Conservation (phyloP, 371 early-diverging fungal genomes). For the Parasitella parasitica region DNA sequence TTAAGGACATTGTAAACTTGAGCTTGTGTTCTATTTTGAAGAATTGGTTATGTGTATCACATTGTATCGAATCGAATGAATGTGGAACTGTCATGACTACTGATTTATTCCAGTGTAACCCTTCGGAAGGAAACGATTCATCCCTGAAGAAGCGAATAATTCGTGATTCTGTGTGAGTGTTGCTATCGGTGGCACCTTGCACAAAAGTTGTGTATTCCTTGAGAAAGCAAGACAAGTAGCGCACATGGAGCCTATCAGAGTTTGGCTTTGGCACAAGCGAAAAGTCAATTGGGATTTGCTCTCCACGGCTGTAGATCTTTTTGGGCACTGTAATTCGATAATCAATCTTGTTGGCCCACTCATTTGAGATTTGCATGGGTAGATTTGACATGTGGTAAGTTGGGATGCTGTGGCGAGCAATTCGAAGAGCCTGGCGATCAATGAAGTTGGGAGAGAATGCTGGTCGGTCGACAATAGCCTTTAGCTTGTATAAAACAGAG, state of each 20-base stretch:
- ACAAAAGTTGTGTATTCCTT: slow-evolving; percentile 40
- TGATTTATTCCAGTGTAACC: slow-evolving; percentile 25
- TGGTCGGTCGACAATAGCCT: slow-evolving; percentile 40
- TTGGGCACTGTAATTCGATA: slow-evolving; percentile 29
- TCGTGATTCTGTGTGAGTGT: slow-evolving; percentile 27
- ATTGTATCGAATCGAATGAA: slow-evolving; percentile 25
- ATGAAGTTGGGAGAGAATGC: slow-evolving; percentile 29
- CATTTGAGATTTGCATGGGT: slow-evolving; percentile 24
- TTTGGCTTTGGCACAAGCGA: slow-evolving; percentile 17
- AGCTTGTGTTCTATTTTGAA: slow-evolving; percentile 37
- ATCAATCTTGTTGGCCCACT: slow-evolving; percentile 28
- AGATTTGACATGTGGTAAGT: slow-evolving; percentile 4
- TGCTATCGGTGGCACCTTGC: neutral
- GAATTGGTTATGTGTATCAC: slow-evolving; percentile 27
- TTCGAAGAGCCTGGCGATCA: slow-evolving; percentile 16
- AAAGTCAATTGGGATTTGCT: slow-evolving; percentile 33
- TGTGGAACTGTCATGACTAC: slow-evolving; percentile 24
- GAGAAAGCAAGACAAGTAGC: slow-evolving; percentile 33
- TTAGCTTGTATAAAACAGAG: slow-evolving; percentile 37
- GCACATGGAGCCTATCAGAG: slow-evolving; percentile 24
- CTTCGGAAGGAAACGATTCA: slow-evolving; percentile 23
- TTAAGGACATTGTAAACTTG: slow-evolving; percentile 35
- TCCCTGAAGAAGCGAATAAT: slow-evolving; percentile 39
- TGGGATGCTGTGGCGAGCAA: slow-evolving; percentile 11
- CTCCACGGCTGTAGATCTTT: slow-evolving; percentile 25